phyloP scores from a whole-genome alignment of 2,329 filamentous ascomycete species.

The Penicillium sp. region DNA sequence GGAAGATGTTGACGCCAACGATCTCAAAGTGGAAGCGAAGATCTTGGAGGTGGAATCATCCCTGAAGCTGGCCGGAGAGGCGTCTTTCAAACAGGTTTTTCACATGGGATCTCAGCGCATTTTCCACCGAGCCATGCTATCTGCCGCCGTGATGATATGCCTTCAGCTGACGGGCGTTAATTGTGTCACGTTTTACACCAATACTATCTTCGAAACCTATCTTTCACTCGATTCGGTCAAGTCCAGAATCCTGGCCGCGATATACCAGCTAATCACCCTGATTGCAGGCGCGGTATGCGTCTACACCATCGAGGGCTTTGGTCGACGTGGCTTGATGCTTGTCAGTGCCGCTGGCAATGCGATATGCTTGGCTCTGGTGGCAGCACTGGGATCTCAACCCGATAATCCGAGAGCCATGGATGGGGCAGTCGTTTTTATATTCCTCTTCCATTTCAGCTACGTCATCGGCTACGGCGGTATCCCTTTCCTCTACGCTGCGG shows the following conservation, averaged over 20 bases:
- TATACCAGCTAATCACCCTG: constrained; percentile 12
- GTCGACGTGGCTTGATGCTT: constrained; percentile 14
- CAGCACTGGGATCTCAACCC: constrained; percentile 13
- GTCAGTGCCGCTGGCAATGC: constrained; percentile 10
- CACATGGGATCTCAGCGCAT: constrained; percentile 18
- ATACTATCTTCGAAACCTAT: constrained; percentile 17
- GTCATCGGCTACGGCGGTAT: constrained; percentile 9
- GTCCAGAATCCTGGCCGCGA: constrained; percentile 12
- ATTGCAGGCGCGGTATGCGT: constrained; percentile 14
- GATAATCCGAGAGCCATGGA: constrained; percentile 11
- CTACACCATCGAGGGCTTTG: constrained; percentile 17
- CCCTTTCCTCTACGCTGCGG: constrained; percentile 9
- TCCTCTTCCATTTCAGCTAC: constrained; percentile 10
- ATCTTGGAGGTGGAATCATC: constrained; percentile 12
- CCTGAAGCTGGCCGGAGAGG: constrained; percentile 7
- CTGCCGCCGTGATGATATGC: constrained; percentile 8
- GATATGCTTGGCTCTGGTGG: constrained; percentile 12
- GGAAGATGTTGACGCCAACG: constrained; percentile 2
- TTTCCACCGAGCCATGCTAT: constrained; percentile 13
- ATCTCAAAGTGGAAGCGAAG: constrained; percentile 3
- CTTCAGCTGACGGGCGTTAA: constrained; percentile 18
- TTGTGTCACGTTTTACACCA: constrained; percentile 17
- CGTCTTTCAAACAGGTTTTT: constrained; percentile 9
- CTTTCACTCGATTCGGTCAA: constrained; percentile 9
- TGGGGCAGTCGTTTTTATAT: constrained; percentile 12